phyloP scores from a whole-genome alignment of 1,284 basidiomycete genomes.

The Amylostereum chailletii region DNA sequence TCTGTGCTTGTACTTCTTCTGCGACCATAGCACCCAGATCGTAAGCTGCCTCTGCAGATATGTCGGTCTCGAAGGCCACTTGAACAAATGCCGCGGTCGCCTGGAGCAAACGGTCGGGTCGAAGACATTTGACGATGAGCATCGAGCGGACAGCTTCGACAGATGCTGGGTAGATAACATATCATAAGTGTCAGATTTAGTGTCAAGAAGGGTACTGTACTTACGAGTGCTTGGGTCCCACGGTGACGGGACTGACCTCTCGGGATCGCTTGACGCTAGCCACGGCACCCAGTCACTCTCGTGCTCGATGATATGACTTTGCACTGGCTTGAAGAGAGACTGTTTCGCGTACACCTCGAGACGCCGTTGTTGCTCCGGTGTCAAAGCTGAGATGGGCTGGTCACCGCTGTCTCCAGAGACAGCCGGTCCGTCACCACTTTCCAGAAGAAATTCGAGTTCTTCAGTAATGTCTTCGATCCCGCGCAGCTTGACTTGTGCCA shows the following conservation, averaged over 20 bases:
- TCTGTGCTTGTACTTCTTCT: constrained; percentile 71
- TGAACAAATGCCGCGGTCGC: constrained; percentile 72
- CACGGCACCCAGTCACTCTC: constrained; percentile 74
- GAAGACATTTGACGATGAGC: constrained; percentile 80
- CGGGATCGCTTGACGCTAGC: constrained; percentile 64
- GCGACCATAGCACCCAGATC: constrained; percentile 73
- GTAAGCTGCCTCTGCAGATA: constrained; percentile 63
- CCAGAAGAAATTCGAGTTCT: constrained; percentile 87
- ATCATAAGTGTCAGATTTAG: constrained; percentile 5
- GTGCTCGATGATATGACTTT: constrained; percentile 56
- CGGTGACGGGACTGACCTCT: constrained; percentile 63
- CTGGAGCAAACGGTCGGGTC: constrained; percentile 84
- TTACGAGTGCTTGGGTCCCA: constrained; percentile 72
- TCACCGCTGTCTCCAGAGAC: constrained; percentile 28
- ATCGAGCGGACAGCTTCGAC: constrained; percentile 68
- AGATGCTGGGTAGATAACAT: constrained; percentile 38
- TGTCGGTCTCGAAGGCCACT: constrained; percentile 70
- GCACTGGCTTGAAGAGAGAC: constrained; percentile 71
- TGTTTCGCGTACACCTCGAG: constrained; percentile 63
- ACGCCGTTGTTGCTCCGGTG: constrained; percentile 61
- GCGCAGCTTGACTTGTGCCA: constrained; percentile 86
- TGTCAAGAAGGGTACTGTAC: constrained; percentile 20
- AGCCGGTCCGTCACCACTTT: constrained; percentile 70
- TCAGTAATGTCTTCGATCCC: constrained; percentile 72
- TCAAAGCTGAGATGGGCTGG: constrained; percentile 38